Evolutionary conservation across 2,329 filamentous ascomycete genomes (phyloP), one percentile per base, ranked within the genome.

Genomic region (Monosporascus sp.): DNA sequence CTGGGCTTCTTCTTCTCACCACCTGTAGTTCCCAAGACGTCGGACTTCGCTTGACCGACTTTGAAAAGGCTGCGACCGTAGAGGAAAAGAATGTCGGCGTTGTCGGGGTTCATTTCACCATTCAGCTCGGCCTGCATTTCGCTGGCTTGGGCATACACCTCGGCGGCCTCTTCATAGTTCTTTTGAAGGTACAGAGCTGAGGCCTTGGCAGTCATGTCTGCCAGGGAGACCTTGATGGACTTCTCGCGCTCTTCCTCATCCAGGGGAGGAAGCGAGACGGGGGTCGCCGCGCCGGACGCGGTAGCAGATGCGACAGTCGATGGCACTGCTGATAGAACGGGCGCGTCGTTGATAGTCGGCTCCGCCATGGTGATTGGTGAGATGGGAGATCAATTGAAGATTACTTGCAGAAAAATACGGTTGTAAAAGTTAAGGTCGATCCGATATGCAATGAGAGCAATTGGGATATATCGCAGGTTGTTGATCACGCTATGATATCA

Each of bases 61-160:
- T 92, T 92, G 79, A 96, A 97, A 20, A 99, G 76, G 52, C 90
- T 90, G 67, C 93, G 89, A 15, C 94, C 94, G 72, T 99, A 99
- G 58, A 91, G 83, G 71, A 96, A 99, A 20, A 97, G 83, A 47
- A 99, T 83, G 68, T 97, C 93, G 49, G 92, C 93, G 64, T 99
- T 99, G 53, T 90, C 86, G 4, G 89, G 84, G 17, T 85, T 85
- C 80, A 95, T 89, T 72, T 97, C 94, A 70, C 93, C 94, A 69
- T 97, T 94, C 69, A 97, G 78, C 69, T 90, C 84, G 53, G 89
- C 90, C 73, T 99, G 94, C 56, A 97, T 81, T 69, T 95, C 89
- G 52, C 90, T 90, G 34, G 94, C 94, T 65, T 86, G 83, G 44
- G 91, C 92, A 74, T 92, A 97, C 57, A 92, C 77, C 66, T 97